Percentiles rank a stretch among this genome's conserved stretches.
phyloP scores from a whole-genome alignment of 495 filamentous ascomycete genomes.

The Aspergillus conjunctus region DNA sequence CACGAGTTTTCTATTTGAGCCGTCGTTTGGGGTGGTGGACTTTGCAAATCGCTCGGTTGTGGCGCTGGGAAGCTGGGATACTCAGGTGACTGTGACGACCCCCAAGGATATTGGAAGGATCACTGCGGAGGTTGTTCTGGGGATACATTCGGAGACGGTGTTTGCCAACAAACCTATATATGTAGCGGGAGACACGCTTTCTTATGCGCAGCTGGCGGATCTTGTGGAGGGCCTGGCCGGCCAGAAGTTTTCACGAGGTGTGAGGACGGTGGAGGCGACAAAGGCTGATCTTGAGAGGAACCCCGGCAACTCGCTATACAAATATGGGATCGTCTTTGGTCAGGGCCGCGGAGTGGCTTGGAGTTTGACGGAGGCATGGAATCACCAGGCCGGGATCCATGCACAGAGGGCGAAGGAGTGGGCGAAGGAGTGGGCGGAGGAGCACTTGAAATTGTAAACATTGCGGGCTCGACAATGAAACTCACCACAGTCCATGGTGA shows the following conservation, averaged over 20 bases:
- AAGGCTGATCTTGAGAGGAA: constrained; percentile 42
- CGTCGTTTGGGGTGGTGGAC: constrained; percentile 58
- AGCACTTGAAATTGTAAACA: constrained; percentile 1
- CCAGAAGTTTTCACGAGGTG: constrained; percentile 44
- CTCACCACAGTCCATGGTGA: too few relatives aligned
- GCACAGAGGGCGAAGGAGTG: constrained; percentile 47
- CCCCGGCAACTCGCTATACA: constrained; percentile 52
- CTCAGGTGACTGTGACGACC: constrained; percentile 57
- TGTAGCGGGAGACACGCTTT: constrained; percentile 60
- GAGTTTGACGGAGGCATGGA: constrained; percentile 53
- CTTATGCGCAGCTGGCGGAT: constrained; percentile 53
- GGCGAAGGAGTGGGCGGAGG: constrained; percentile 23
- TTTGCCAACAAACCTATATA: constrained; percentile 37
- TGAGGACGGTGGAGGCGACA: constrained; percentile 45
- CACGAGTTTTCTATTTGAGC: constrained; percentile 62
- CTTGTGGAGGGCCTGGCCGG: constrained; percentile 46
- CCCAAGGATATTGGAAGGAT: constrained; percentile 59
- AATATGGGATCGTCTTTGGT: constrained; percentile 64
- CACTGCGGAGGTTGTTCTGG: constrained; percentile 53
- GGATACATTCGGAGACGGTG: constrained; percentile 23
- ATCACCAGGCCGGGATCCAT: constrained; percentile 45
- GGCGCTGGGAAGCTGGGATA: constrained; percentile 60
- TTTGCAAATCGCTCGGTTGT: constrained; percentile 35
- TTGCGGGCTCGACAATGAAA: too few relatives aligned
- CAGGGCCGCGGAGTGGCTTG: constrained; percentile 59